These are phyloP conservation scores for Epichloe amarillans DNA, from an alignment of 2,329 filamentous ascomycete genomes.

Conservation along the genomic window DNA sequence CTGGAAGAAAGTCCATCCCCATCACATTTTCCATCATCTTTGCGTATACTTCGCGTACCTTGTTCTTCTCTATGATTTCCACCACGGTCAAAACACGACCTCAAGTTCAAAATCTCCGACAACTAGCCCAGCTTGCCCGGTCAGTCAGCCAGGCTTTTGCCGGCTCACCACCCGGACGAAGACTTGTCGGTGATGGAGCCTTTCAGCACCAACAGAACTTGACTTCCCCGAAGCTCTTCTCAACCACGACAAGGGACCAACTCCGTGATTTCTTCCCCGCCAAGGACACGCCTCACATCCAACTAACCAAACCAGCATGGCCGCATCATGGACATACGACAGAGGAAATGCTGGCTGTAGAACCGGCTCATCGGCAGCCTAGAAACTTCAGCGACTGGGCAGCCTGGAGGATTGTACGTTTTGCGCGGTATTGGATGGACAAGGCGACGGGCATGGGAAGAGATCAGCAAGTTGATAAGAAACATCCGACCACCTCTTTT, in stretches of 20 bases:
- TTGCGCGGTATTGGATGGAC: slow-evolving; percentile 72
- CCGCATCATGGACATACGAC: slow-evolving; percentile 61
- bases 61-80: slow-evolving; percentile 14
- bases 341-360: slow-evolving; percentile 62
- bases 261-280: slow-evolving; percentile 50
- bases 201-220: slow-evolving; percentile 1
- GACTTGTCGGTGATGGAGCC: slow-evolving; percentile 8
- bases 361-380: slow-evolving; percentile 63
- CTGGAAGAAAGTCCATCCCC: neutral
- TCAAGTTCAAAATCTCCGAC: slow-evolving; percentile 9
- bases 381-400: slow-evolving; percentile 62
- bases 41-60: neutral
- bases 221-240: slow-evolving; percentile 28
- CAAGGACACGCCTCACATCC: slow-evolving; percentile 47
- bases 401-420: slow-evolving; percentile 63
- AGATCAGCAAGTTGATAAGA: slow-evolving; percentile 53
- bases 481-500: slow-evolving; percentile 40
- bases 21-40: neutral
- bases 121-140: slow-evolving; percentile 13
- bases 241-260: slow-evolving; percentile 30
- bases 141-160: slow-evolving; percentile 3
- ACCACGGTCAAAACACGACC: slow-evolving; percentile 12
- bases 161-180: slow-evolving; percentile 5
- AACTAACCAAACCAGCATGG: slow-evolving; percentile 53
- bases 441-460: slow-evolving; percentile 60